These are phyloP conservation scores for Sanghuangporus baumii DNA, from an alignment of 1,284 basidiomycete species.

Conservation along the genomic window DNA sequence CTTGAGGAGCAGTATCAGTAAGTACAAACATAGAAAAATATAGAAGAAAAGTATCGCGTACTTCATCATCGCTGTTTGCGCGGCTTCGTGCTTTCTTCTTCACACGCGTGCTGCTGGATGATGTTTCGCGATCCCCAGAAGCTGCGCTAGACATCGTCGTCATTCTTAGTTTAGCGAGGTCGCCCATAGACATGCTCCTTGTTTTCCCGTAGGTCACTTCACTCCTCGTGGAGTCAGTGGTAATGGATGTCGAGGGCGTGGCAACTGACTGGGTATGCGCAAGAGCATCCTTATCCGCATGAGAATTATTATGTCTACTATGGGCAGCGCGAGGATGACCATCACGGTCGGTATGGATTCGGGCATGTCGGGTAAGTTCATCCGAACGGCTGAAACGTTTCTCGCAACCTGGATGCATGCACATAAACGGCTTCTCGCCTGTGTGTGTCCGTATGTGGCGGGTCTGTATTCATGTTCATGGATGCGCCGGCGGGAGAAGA, in stretches of 20 bases:
- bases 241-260: neutral
- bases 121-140: neutral
- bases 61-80: slow-evolving; percentile 77
- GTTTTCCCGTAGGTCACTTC: slow-evolving; percentile 6
- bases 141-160: slow-evolving; percentile 19
- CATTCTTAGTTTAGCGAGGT: slow-evolving; percentile 27
- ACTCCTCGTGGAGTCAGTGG: neutral
- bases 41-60: slow-evolving; percentile 29
- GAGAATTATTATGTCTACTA: neutral
- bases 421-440: slow-evolving; percentile 95
- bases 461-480: slow-evolving; percentile 52
- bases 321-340: neutral
- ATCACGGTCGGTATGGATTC: slow-evolving; percentile 77
- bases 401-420: slow-evolving; percentile 92
- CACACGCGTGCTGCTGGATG: slow-evolving; percentile 21
- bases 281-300: neutral
- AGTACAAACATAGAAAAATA: slow-evolving; percentile 22
- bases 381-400: slow-evolving; percentile 97
- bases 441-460: slow-evolving; percentile 98
- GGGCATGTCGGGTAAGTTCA: slow-evolving; percentile 92
- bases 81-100: slow-evolving; percentile 75
- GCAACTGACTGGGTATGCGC: neutral
- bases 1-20: slow-evolving; percentile 29
- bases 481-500: neutral
- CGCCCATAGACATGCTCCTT: slow-evolving; percentile 24